Base-by-base conservation (phyloP, 371 early-diverging fungal genomes). In the Saksenaea oblongispora region DNA sequence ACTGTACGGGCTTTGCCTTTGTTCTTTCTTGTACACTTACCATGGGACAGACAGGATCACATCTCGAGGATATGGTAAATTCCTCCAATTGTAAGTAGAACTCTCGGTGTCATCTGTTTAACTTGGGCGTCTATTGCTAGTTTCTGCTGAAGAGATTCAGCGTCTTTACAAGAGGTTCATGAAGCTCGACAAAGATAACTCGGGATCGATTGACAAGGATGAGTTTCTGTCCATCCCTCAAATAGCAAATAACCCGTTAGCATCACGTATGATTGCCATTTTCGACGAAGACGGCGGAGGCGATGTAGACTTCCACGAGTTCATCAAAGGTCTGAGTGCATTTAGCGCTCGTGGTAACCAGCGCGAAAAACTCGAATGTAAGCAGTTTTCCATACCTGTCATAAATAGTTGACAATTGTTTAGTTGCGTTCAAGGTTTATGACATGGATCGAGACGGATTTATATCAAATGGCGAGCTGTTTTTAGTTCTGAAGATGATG, bases 371-470 rank as follows among this genome's bases (percentile, higher is more conserved):
- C 83, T 97, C 61, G 86, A 87, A 62, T 98, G 95, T 95, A 85
- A 79, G 79, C 66, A n/a, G 18, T 28, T 36, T 47, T 37, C n/a
- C 5, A 47, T 18, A 22, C 18, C 10, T 39, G 5, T 8, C 3
- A 22, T 18, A 47, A 10, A 10, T 8, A 18, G 1, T 22, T 47
- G 51, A 47, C 51, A 22, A 7, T 26, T 41, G 24, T 36, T 35
- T 73, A 95, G 93, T 97, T 80, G 96, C 97, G 0, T 99, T 99
- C 84, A 95, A 93, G 68, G 94, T 99, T n/a, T 99, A 98, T 76
- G 99, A 99, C 71, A 96, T 97, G 88, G 98, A 99, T 80, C 87
- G 97, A 53, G 98, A 98, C 76, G 98, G 98, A 11, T 97, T 77
- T 69, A 97, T 98, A 66, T 95, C 96, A 28, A 98, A 98, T 72